phyloP scores from a whole-genome alignment of 129 eudicot genomes.

The Gnaphalium uliginosum region DNA sequence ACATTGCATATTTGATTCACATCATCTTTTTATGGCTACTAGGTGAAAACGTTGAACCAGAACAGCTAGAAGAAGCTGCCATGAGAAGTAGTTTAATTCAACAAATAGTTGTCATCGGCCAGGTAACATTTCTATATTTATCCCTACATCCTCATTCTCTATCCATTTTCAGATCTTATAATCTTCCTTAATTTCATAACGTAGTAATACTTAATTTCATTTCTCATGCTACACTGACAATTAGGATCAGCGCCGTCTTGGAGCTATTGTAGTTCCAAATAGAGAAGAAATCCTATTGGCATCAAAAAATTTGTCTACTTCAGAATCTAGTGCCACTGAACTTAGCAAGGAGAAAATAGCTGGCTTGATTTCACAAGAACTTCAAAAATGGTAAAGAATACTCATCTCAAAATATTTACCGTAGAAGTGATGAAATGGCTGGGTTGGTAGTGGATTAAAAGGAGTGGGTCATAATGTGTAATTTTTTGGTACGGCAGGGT shows the following conservation, averaged over 20 bases:
- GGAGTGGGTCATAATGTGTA: too few species aligned
- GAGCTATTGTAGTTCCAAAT: conserved; percentile 95
- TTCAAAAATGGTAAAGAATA: conserved; percentile 69
- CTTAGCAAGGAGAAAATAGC: conserved; percentile 50
- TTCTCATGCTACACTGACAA: conserved; percentile 11
- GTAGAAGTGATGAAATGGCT: too few species aligned
- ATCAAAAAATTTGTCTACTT: conserved; percentile 40
- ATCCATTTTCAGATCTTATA: neutral
- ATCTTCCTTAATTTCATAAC: neutral
- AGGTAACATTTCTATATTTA: conserved; percentile 42
- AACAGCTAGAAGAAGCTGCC: conserved; percentile 96
- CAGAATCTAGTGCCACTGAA: conserved; percentile 53
- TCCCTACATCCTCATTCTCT: neutral
- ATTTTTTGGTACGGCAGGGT: too few species aligned
- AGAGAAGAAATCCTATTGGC: conserved; percentile 63
- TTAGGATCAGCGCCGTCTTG: conserved; percentile 96
- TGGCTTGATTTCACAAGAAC: conserved; percentile 58
- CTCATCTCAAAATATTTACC: conserved; percentile 5
- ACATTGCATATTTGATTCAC: conserved; percentile 8
- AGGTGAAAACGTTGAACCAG: conserved; percentile 98
- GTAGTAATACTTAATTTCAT: neutral
- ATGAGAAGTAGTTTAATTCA: conserved; percentile 78
- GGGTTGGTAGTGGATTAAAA: too few species aligned
- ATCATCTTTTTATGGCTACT: conserved; percentile 13
- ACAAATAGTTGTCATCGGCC: conserved; percentile 92